phyloP scores from a whole-genome alignment of 78 protist species.

The Neovahlkampfia damariscottae region DNA sequence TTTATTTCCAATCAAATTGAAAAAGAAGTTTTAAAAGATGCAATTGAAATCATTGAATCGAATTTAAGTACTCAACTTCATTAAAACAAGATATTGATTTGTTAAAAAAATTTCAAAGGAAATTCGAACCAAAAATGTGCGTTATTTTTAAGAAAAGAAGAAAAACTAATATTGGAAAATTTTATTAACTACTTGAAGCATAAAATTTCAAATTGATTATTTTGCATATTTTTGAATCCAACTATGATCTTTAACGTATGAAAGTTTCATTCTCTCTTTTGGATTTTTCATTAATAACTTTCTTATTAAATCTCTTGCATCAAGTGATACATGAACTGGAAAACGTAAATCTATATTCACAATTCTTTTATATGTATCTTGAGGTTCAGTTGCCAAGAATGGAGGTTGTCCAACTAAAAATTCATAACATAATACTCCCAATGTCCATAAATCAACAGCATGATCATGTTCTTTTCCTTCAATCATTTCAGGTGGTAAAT shows the following conservation, averaged over 20 bases:
- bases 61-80: too few relatives aligned
- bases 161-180: too few relatives aligned
- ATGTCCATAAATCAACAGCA: conserved; percentile 7
- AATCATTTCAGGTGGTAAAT: conserved; percentile 70
- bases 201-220: too few relatives aligned
- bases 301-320: not conserved
- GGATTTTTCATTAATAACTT: not conserved
- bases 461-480: conserved; percentile 12
- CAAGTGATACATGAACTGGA: not conserved
- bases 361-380: conserved; percentile 14
- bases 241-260: not conserved
- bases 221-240: not conserved
- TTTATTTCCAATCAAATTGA: too few relatives aligned
- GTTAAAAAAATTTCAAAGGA: too few relatives aligned
- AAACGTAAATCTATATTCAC: not conserved
- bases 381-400: conserved; percentile 4
- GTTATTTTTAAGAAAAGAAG: too few relatives aligned
- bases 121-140: too few relatives aligned
- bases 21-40: too few relatives aligned
- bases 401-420: conserved; percentile 16
- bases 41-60: too few relatives aligned
- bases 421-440: conserved; percentile 14
- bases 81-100: too few relatives aligned
- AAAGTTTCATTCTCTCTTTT: not conserved
- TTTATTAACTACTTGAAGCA: too few relatives aligned